Percentiles rank a stretch among this genome's conserved stretches.
These are phyloP conservation scores for Kwoniella europaea DNA, from an alignment of 768 basidiomycete genomes.

Conservation along the genomic window DNA sequence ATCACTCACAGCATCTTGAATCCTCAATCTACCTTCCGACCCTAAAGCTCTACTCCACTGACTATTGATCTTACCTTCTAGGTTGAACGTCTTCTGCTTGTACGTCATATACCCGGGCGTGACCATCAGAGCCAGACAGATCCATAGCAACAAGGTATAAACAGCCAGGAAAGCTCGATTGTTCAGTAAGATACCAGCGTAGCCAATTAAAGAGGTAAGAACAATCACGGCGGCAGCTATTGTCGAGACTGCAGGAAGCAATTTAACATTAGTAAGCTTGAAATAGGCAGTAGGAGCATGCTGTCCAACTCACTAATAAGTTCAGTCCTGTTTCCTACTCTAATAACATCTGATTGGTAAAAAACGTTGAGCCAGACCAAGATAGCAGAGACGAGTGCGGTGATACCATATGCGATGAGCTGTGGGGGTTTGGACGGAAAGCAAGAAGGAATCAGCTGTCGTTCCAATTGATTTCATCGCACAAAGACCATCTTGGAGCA, in stretches of 20 bases:
- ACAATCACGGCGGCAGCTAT: constrained; percentile 67
- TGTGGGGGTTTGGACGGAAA: constrained; percentile 33
- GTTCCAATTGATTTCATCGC: background rate
- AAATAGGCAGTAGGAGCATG: background rate
- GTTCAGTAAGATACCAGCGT: constrained; percentile 80
- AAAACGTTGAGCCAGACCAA: constrained; percentile 80
- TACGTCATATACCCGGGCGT: constrained; percentile 79
- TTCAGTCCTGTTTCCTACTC: constrained; percentile 71
- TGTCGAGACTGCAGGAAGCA: constrained; percentile 64
- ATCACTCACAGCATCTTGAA: constrained; percentile 66
- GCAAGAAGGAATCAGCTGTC: background rate
- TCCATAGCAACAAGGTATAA: constrained; percentile 74
- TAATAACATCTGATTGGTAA: constrained; percentile 71
- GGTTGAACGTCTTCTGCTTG: constrained; percentile 74
- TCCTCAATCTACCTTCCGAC: constrained; percentile 66
- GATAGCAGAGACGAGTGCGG: constrained; percentile 69
- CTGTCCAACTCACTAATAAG: constrained; percentile 62
- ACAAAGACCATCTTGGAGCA: background rate
- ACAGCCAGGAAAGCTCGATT: constrained; percentile 79
- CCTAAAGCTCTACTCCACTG: constrained; percentile 75
- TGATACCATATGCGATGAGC: constrained; percentile 69
- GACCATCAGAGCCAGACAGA: constrained; percentile 72
- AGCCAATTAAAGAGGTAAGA: constrained; percentile 72
- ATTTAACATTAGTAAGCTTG: too few relatives aligned
- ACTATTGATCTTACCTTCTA: constrained; percentile 77